Conservation (phyloP, 176 grass and related monocot species). For the Triticum monococcum region DNA sequence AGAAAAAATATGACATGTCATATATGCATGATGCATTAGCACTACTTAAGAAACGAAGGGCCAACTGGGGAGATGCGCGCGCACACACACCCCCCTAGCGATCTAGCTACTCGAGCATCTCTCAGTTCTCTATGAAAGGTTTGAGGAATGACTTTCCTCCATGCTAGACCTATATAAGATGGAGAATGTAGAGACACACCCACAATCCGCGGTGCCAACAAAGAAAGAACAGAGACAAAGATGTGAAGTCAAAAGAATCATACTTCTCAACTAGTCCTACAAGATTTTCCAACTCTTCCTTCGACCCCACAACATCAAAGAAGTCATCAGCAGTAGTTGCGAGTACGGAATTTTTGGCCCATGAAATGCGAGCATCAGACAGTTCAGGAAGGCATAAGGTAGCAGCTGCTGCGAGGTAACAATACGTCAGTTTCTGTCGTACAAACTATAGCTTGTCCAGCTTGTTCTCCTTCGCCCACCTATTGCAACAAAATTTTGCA, state of each 20-base stretch:
- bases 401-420: slow-evolving; percentile 63
- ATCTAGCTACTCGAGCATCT: too few relatives aligned
- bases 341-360: slow-evolving; percentile 58
- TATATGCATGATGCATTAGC: too few relatives aligned
- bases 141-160: too few relatives aligned
- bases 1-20: background rate
- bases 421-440: slow-evolving; percentile 56
- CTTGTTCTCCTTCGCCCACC: slow-evolving; percentile 41
- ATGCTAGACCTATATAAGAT: too few relatives aligned
- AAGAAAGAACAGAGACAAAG: background rate
- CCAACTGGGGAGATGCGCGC: too few relatives aligned
- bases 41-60: too few relatives aligned
- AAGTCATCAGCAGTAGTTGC: slow-evolving; percentile 72
- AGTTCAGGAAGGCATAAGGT: slow-evolving; percentile 55
- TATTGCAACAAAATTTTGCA: background rate
- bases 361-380: slow-evolving; percentile 56
- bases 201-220: too few relatives aligned
- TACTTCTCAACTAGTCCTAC: slow-evolving; percentile 62
- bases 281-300: slow-evolving; percentile 65
- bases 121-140: too few relatives aligned
- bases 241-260: background rate
- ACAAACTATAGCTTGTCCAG: slow-evolving; percentile 71
- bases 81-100: too few relatives aligned
- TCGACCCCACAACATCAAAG: slow-evolving; percentile 75
- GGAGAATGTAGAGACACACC: too few relatives aligned